Percentiles rank a stretch among this genome's conserved stretches.
phyloP scores from a whole-genome alignment of 345 rosid genomes.

The Murraya koenigii region DNA sequence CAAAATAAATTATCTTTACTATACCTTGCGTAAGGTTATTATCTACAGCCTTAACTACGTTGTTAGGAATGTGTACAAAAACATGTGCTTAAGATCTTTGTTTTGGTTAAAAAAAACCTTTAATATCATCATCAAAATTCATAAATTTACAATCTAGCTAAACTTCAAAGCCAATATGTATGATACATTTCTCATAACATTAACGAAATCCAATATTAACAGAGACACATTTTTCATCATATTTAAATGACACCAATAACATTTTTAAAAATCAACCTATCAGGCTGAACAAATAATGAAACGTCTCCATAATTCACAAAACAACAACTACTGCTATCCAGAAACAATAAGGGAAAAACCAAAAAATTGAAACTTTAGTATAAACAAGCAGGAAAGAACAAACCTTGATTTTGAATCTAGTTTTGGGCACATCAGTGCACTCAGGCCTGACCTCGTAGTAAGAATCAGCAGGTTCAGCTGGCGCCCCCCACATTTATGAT shows the following conservation, averaged over 20 bases:
- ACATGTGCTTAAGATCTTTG: background rate
- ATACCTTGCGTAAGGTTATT: background rate
- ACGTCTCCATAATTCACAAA: conserved; percentile 7
- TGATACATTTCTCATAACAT: background rate
- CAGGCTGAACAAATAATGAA: background rate
- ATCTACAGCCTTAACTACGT: background rate
- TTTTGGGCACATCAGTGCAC: conserved; percentile 86
- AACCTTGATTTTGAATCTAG: conserved; percentile 94
- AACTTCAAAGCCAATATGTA: background rate
- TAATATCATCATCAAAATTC: background rate
- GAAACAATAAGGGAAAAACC: background rate
- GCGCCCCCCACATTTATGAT: conserved; percentile 68
- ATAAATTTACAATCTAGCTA: background rate
- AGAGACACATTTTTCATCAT: background rate
- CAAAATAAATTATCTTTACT: background rate
- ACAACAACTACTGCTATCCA: background rate
- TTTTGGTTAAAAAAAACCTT: background rate
- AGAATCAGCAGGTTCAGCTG: conserved; percentile 77
- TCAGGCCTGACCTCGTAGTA: conserved; percentile 91
- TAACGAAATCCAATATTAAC: background rate
- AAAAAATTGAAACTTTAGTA: background rate
- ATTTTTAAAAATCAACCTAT: background rate
- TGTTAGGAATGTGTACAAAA: background rate
- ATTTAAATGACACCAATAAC: background rate
- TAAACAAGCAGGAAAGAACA: background rate